Base-by-base conservation (phyloP, 495 filamentous ascomycete species). In the Eremomyces bilateralis region DNA sequence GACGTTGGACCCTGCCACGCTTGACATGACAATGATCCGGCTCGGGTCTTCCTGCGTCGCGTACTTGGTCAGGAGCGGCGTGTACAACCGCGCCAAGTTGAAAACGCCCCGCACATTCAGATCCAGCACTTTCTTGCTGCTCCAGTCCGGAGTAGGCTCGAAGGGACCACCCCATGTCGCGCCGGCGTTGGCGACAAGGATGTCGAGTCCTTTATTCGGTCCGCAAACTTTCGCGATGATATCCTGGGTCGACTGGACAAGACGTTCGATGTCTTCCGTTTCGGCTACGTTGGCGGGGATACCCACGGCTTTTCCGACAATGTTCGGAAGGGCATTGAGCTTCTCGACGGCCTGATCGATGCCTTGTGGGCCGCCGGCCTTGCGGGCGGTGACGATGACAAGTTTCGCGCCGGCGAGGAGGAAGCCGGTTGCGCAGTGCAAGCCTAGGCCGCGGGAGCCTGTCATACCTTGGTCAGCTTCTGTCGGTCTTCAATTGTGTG, bases 31-130 rank as follows among this genome's bases (percentile, higher is more conserved):
- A 21, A 60, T 42, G 15, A 60, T 48, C 19, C 56, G 44, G 12
- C 52, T 52, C 4, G 56, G 56, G 42, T 60, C 53, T 29, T 50
- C 25, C 15, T 19, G 38, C 18, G 44, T 52, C 19, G 40, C 50
- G 12, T 54, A 42, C 17, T 39, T 42, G 18, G 43, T 42, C 18
- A 59, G 50, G 31, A 35, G 20, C 8, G 11, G 30, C n/a, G 37
- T 41, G 20, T 35, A 46, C 43, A 52, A 34, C 25, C 49, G 36
- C 3, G 42, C 47, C 15, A 50, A 33, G 25, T 53, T 53, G 36
- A 60, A 60, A 3, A 58, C 54, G 8, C 56, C 56, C 15, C 56
- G 39, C 17, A 58, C 55, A 39, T 58, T 60, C 36, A 60, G 39
- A 42, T 60, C 56, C 15, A 60, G 46, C 12, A 60, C 49, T 41